These are phyloP conservation scores for Blakeslea trispora DNA, from an alignment of 371 early-diverging fungal genomes.

Conservation along the genomic window DNA sequence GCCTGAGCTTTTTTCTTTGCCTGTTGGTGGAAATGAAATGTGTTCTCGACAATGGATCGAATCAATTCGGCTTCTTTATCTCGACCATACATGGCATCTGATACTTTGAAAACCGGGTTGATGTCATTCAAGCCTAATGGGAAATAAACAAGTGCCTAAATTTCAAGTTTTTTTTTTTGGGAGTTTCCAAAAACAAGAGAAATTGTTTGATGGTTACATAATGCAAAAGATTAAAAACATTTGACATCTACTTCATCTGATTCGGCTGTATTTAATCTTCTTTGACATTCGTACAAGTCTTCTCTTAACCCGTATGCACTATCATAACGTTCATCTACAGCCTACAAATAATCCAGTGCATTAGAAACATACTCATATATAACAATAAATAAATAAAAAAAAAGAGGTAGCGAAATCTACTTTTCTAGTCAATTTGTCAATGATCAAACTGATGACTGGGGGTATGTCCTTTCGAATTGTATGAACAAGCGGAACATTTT, in stretches of 20 bases:
- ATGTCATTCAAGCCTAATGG: conserved; percentile 43
- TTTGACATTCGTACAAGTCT: conserved; percentile 53
- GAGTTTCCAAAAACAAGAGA: too few relatives aligned
- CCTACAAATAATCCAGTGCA: conserved; percentile 36
- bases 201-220: not conserved
- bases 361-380: too few relatives aligned
- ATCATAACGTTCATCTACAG: conserved; percentile 57
- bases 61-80: conserved; percentile 40
- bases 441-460: conserved; percentile 51
- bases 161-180: too few relatives aligned
- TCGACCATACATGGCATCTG: conserved; percentile 38
- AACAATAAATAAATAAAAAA: too few relatives aligned
- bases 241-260: conserved; percentile 20
- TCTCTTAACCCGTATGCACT: conserved; percentile 58
- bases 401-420: too few relatives aligned
- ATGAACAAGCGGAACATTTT: conserved; percentile 50
- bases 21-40: conserved; percentile 19
- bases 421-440: conserved; percentile 61
- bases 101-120: conserved; percentile 46
- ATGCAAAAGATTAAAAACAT: not conserved
- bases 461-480: conserved; percentile 54
- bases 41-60: conserved; percentile 26
- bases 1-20: conserved; percentile 18
- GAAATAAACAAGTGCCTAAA: conserved; percentile 36
- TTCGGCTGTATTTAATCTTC: conserved; percentile 21